Conservation (phyloP, 2,329 filamentous ascomycete species). For the Shiraia sp. region DNA sequence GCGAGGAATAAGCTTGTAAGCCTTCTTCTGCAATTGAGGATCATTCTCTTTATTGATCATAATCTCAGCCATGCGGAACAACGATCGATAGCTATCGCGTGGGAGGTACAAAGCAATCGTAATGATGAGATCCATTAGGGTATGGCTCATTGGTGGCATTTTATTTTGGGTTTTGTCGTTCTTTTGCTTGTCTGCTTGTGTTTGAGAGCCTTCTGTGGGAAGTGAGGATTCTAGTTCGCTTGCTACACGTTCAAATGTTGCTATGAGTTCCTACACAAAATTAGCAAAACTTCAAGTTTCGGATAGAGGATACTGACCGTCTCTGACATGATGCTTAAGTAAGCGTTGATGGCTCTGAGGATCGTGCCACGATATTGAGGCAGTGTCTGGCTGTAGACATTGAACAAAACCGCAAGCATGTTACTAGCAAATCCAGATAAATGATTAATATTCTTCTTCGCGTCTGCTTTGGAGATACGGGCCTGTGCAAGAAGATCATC, state of each 20-base stretch:
- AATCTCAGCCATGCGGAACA: conserved; percentile 85
- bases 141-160: conserved; percentile 92
- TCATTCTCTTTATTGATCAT: conserved; percentile 82
- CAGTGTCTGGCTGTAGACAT: conserved; percentile 95
- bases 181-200: conserved; percentile 66
- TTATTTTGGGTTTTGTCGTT: conserved; percentile 64
- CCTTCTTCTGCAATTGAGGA: conserved; percentile 96
- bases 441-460: conserved; percentile 79
- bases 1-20: conserved; percentile 95
- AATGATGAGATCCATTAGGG: conserved; percentile 94
- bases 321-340: conserved; percentile 82
- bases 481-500: conserved; percentile 77
- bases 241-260: conserved; percentile 86
- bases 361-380: conserved; percentile 91
- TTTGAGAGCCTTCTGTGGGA: conserved; percentile 61
- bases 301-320: conserved; percentile 26
- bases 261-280: conserved; percentile 66
- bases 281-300: conserved; percentile 19
- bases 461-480: conserved; percentile 73
- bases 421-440: conserved; percentile 81
- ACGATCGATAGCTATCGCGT: conserved; percentile 76
- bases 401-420: conserved; percentile 94
- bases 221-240: conserved; percentile 79
- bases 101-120: conserved; percentile 94
- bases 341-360: conserved; percentile 91